Conservation (phyloP, 2,329 filamentous ascomycete species). For the Ophiostoma fasciatum region DNA sequence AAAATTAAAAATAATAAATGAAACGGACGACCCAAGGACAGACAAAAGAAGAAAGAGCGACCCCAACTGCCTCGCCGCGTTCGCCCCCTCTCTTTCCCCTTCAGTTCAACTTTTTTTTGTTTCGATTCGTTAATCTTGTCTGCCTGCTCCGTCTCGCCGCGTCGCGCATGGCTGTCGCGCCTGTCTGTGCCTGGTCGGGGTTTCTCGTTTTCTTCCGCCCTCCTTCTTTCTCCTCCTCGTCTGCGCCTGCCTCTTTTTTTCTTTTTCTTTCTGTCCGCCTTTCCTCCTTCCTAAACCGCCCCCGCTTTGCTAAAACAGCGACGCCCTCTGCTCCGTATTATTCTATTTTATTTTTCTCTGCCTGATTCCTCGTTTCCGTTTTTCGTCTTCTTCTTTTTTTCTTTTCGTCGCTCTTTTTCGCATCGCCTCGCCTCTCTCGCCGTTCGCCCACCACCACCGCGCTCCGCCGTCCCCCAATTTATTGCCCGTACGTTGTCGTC, state of each 20-base stretch:
- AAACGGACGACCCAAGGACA: background rate
- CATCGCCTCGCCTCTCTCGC: background rate
- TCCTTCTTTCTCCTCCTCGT: background rate
- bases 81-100: constrained; percentile 1
- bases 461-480: no score
- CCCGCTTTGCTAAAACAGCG: background rate
- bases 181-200: no score
- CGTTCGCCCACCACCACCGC: no score
- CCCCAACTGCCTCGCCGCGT: background rate
- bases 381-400: background rate
- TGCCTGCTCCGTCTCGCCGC: no score
- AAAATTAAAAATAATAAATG: background rate
- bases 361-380: background rate
- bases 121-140: no score
- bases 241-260: background rate
- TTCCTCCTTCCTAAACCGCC: background rate
- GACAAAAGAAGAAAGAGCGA: constrained; percentile 4
- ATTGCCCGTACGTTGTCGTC: no score
- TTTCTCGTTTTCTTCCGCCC: background rate
- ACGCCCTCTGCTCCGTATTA: background rate
- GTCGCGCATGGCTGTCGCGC: no score
- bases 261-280: background rate
- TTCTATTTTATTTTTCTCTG: background rate
- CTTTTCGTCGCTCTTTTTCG: constrained; percentile 1
- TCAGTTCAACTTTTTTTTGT: background rate